These are phyloP conservation scores for Leccinum sublutescens DNA, from an alignment of 768 basidiomycete genomes.

Conservation along the genomic window DNA sequence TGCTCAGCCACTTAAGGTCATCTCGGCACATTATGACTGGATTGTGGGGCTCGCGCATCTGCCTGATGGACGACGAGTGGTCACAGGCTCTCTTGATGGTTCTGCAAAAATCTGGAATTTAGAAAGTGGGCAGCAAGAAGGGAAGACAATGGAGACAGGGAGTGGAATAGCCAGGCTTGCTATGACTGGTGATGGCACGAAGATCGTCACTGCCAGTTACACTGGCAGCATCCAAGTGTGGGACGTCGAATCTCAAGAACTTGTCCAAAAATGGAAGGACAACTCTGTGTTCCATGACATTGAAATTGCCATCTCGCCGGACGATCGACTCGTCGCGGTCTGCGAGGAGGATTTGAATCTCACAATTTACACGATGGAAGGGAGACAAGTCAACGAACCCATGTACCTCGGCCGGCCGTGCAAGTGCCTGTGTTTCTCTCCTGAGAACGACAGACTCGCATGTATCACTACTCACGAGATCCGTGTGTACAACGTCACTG, in stretches of 20 bases:
- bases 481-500: not conserved
- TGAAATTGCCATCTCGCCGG: not conserved
- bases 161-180: not conserved
- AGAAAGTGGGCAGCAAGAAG: constrained; percentile 7
- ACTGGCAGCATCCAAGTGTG: not conserved
- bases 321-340: not conserved
- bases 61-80: constrained; percentile 7
- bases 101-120: constrained; percentile 1
- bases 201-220: not conserved
- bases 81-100: not conserved
- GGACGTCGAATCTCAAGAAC: not conserved
- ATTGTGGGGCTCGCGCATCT: not conserved
- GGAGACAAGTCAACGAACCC: not conserved
- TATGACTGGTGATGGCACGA: constrained; percentile 2
- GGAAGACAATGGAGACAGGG: not conserved
- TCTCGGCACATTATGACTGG: not conserved
- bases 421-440: not conserved
- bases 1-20: not conserved
- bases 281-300: not conserved
- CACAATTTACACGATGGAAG: not conserved
- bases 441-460: not conserved
- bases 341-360: not conserved
- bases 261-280: not conserved
- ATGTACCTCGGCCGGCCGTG: not conserved
- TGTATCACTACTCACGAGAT: not conserved